A percentile compares a stretch with the other conserved stretches of the same genome.
phyloP scores from a whole-genome alignment of 352 stramenopile species.

The Phytopythium helicoides region DNA sequence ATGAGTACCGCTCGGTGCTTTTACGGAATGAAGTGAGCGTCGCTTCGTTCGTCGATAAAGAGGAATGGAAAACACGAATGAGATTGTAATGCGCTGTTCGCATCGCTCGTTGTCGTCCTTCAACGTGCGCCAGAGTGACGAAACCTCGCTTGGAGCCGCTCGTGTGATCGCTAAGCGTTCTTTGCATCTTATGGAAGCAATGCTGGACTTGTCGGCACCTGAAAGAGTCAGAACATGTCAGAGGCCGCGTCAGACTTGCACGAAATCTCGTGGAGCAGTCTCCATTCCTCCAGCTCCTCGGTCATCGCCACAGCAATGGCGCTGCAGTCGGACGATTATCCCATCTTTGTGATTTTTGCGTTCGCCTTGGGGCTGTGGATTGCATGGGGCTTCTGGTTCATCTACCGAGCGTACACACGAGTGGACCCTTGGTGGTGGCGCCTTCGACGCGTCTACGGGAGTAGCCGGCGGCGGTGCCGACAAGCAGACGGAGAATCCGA shows the following conservation, averaged over 20 bases:
- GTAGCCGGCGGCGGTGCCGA: background rate
- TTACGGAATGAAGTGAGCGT: background rate
- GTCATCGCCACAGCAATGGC: background rate
- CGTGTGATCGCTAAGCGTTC: too few species aligned
- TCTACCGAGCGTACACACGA: background rate
- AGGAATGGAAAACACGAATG: slow-evolving; percentile 1
- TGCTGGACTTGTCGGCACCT: too few species aligned
- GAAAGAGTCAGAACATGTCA: too few species aligned
- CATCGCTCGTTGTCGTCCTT: too few species aligned
- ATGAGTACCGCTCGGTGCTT: background rate
- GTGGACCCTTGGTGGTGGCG: slow-evolving; percentile 2
- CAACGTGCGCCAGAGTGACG: too few species aligned
- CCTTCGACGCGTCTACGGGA: background rate
- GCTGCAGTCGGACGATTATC: background rate
- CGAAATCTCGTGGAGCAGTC: too few species aligned
- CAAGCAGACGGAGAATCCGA: background rate
- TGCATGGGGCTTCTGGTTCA: slow-evolving; percentile 1
- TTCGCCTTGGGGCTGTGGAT: background rate
- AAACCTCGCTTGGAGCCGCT: too few species aligned
- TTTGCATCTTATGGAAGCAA: too few species aligned
- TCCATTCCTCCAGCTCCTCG: background rate
- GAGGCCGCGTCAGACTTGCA: too few species aligned
- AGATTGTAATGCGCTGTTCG: background rate
- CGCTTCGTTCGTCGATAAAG: background rate
- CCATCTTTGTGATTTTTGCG: background rate